Conservation (phyloP, 1,139 yeast genomes). For the Suhomyces choctaworum region DNA sequence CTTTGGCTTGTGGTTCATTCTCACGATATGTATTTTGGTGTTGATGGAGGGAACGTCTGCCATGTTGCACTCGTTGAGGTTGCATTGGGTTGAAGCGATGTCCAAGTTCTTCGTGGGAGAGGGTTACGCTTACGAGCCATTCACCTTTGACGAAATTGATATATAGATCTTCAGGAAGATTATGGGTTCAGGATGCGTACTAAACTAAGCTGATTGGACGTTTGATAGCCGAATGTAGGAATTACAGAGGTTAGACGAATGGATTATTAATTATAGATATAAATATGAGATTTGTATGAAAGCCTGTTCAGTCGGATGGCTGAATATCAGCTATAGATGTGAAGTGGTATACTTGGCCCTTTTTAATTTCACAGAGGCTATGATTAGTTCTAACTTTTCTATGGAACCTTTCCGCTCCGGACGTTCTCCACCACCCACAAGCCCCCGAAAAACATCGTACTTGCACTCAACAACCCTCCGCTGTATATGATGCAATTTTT, state of each 20-base stretch:
- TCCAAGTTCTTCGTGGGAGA: slow-evolving; percentile 97
- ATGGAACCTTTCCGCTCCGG: not conserved
- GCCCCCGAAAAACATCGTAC: slow-evolving; percentile 19
- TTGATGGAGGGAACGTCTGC: slow-evolving; percentile 99
- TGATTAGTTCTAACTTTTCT: too few relatives aligned
- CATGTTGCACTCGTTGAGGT: slow-evolving; percentile 93
- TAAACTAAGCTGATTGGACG: too few relatives aligned
- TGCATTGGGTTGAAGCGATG: slow-evolving; percentile 99
- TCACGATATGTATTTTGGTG: slow-evolving; percentile 88
- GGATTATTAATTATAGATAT: too few relatives aligned
- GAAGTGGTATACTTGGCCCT: too few relatives aligned
- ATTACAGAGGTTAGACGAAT: too few relatives aligned
- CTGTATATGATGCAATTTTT: slow-evolving; percentile 26
- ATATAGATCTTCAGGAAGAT: slow-evolving; percentile 4
- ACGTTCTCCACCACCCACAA: slow-evolving; percentile 10
- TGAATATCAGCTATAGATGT: too few relatives aligned
- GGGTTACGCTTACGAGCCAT: slow-evolving; percentile 86
- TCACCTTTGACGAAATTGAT: slow-evolving; percentile 25
- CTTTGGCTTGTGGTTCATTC: slow-evolving; percentile 92
- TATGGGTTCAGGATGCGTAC: too few relatives aligned
- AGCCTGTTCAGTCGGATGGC: too few relatives aligned
- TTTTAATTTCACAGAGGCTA: too few relatives aligned
- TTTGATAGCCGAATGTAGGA: too few relatives aligned
- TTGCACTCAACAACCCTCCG: slow-evolving; percentile 24
- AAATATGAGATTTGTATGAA: too few relatives aligned